Evolutionary conservation across 2,329 filamentous ascomycete species (phyloP), one percentile per base, ranked within the genome.

Genomic region (Colletotrichum plurivorum): DNA sequence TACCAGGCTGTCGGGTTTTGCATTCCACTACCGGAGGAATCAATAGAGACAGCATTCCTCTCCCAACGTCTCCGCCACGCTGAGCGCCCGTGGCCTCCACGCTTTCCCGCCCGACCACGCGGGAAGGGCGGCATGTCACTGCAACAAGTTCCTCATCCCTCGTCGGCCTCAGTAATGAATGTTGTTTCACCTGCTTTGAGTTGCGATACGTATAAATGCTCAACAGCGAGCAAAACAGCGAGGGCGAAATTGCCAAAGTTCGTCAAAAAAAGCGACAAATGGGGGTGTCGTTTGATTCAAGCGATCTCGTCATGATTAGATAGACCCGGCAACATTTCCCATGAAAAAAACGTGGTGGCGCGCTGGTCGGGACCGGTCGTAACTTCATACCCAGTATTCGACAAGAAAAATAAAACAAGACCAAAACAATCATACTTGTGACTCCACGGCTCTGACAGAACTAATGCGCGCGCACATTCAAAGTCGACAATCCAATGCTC

Each of bases 301-400:
- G 18, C 9, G 5, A 16, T 27, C n/a, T 56, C 41, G 27, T 56
- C 10, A 4, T 56, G 25, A 54, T 62, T 56, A 67, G 43, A 36
- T n/a, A n/a, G n/a, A n/a, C 36, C 51, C 20, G 36, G 16, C 60
- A 39, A 20, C 5, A 18, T 39, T 25, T 55, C 55, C 55, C 25
- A 9, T 22, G n/a, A 22, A 25, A 41, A 58, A 46, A 27, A 20
- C 39, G 36, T 25, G 31, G 27, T 13, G 27, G 36, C 27, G 13
- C n/a, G 9, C 4, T 43, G n/a, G 31, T 31, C n/a, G 5, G 51
- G 20, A 39, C 41, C 25, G 39, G 59, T 63, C 52, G 31, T 63
- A 63, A 59, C 52, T 52, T 67, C 59, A 16, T 63, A 63, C 10
- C 52, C 56, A 22, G 27, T 49, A 31, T 18, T 52, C 48, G 20